Conservation (phyloP, 1,284 basidiomycete species). For the Ceratobasidium sp. region DNA sequence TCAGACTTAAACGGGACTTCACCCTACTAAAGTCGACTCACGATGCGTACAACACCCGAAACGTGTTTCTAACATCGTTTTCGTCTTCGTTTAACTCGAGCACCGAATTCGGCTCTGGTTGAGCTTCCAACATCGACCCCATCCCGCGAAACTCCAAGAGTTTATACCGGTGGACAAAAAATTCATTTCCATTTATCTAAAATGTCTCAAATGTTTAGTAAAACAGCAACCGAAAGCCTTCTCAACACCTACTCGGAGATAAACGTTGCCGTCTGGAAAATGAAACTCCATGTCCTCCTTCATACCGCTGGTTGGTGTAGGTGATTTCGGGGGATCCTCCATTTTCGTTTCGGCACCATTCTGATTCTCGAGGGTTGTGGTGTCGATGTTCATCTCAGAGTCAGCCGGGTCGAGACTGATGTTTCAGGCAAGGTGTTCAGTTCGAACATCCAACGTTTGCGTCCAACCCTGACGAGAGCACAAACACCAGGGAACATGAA, state of each 20-base stretch:
- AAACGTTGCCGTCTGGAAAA: conserved; percentile 22
- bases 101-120: neutral
- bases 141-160: conserved; percentile 1
- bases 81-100: neutral
- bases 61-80: conserved; percentile 14
- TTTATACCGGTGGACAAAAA: conserved; percentile 12
- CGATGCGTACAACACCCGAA: conserved; percentile 15
- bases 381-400: neutral
- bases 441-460: neutral
- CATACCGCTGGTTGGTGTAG: neutral
- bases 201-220: neutral
- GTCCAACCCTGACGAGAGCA: neutral
- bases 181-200: neutral
- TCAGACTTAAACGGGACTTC: too few relatives aligned
- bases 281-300: conserved; percentile 9
- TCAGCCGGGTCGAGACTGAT: too few relatives aligned
- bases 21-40: neutral
- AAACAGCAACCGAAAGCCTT: too few relatives aligned
- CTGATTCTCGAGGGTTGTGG: neutral
- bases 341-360: too few relatives aligned
- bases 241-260: neutral
- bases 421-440: neutral
- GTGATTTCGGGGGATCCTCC: neutral
- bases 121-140: neutral
- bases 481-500: neutral